These are phyloP conservation scores for Persicaria tinctoria DNA, from an alignment of 148 eudicot species.

Conservation along the genomic window DNA sequence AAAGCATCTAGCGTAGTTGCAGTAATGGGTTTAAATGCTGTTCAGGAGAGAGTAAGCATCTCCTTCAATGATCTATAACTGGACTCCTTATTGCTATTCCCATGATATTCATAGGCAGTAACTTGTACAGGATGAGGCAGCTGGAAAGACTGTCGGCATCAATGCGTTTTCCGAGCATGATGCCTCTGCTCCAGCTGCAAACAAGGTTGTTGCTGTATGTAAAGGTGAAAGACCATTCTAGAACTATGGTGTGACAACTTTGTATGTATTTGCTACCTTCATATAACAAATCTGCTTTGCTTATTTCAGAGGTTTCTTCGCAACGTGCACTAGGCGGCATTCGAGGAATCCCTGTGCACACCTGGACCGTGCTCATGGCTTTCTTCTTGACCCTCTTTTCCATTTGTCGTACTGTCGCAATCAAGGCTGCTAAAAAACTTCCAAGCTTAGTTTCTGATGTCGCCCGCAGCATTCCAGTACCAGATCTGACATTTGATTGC, in stretches of 20 bases:
- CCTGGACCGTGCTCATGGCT: slow-evolving; percentile 11
- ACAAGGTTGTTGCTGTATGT: slow-evolving; percentile 26
- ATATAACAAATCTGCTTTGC: neutral
- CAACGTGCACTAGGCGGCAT: neutral
- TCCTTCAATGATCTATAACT: neutral
- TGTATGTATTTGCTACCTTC: neutral
- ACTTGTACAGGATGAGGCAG: slow-evolving; percentile 23
- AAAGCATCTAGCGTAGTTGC: slow-evolving; percentile 20
- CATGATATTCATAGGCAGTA: neutral
- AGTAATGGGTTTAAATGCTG: slow-evolving; percentile 26
- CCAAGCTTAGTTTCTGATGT: neutral
- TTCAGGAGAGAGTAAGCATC: slow-evolving; percentile 43
- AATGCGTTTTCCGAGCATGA: slow-evolving; percentile 20
- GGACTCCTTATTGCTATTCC: neutral
- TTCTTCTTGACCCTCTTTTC: slow-evolving; percentile 8
- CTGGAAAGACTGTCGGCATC: slow-evolving; percentile 16
- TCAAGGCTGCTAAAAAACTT: neutral
- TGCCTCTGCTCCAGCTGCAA: slow-evolving; percentile 25
- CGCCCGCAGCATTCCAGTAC: slow-evolving; percentile 10
- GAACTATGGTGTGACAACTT: neutral
- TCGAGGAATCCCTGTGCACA: slow-evolving; percentile 3
- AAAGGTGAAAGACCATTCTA: slow-evolving; percentile 4
- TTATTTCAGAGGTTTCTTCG: slow-evolving; percentile 2
- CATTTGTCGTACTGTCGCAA: neutral
- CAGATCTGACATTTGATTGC: slow-evolving; percentile 5